Percentiles rank a stretch among this genome's conserved stretches.
Evolutionary conservation across 768 basidiomycete genomes (phyloP).

Genomic region (Boletus rubropictus): DNA sequence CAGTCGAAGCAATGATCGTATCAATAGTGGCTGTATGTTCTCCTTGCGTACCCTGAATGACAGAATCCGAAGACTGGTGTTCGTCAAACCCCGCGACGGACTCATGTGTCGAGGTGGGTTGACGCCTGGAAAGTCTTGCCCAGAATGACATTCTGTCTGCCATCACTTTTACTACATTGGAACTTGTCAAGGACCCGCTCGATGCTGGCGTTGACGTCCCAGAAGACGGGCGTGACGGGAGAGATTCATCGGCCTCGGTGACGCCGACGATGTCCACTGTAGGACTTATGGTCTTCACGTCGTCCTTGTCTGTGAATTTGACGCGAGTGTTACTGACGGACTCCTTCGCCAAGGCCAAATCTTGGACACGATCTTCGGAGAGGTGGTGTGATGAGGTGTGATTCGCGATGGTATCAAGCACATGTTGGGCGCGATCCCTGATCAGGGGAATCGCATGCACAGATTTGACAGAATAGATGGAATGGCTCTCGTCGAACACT

Average conservation of each 20-base stretch:
- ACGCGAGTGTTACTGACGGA: constrained; percentile 35
- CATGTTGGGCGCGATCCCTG: constrained; percentile 53
- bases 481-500: constrained; percentile 58
- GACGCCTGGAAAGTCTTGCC: constrained; percentile 53
- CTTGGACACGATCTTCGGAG: constrained; percentile 21
- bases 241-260: background rate
- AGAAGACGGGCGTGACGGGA: constrained; percentile 33
- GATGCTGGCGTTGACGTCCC: constrained; percentile 54
- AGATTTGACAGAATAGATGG: constrained; percentile 62
- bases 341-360: constrained; percentile 14
- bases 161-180: constrained; percentile 57
- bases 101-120: constrained; percentile 19
- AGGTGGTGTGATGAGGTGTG: constrained; percentile 47
- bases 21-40: constrained; percentile 51
- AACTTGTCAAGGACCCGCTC: constrained; percentile 36
- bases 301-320: constrained; percentile 46
- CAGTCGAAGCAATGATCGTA: constrained; percentile 52
- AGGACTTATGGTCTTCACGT: constrained; percentile 44
- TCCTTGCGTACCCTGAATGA: constrained; percentile 42
- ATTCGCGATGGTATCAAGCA: constrained; percentile 48
- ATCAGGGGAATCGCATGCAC: constrained; percentile 69
- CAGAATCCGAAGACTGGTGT: constrained; percentile 28
- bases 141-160: constrained; percentile 71
- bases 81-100: constrained; percentile 11
- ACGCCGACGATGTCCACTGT: constrained; percentile 5